Evolutionary conservation across 768 basidiomycete genomes (phyloP), one percentile per base, ranked within the genome.

Genomic region (Myochromella boudieri): DNA sequence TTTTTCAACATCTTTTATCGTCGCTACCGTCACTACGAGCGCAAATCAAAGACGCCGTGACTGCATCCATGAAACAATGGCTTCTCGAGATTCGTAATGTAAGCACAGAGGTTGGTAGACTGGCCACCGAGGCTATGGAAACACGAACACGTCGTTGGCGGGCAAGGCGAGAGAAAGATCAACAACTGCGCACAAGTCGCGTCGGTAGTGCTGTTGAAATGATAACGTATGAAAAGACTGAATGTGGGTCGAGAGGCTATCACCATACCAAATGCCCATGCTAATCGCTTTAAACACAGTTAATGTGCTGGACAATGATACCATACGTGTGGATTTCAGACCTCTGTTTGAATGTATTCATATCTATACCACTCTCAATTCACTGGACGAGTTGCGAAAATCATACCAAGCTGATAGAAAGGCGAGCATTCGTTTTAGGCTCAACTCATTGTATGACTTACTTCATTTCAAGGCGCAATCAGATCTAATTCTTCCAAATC

Each of bases 371-470:
- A 83, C 93, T 4, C 74, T 99, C 17, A 91, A 95, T 61, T 85
- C 86, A n/a, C 76, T 95, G 28, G 86, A 89, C 32, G 94, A 95
- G 54, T 76, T 98, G 8, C 91, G 92, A 46, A 80, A 78, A 43
- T 95, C 86, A 25, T 99, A 97, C 59, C 95, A 98, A 68, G 91
- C 90, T n/a, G 97, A 99, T 66, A 81, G 97, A 60, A 93, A 95
- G 76, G 93, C 85, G 59, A 28, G 64, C 46, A 10, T 5, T 38
- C 36, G 12, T 40, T 18, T 18, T 20, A 15, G 25, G 18, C 26
- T 48, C 18, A 18, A 24, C 6, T 17, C 20, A 33, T 18, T 28
- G n/a, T n/a, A n/a, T 21, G 7, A 32, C 48, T 18, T 44, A 41
- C 11, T 20, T 18, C 20, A 17, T 34, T 45, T 37, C 4, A 55